These are phyloP conservation scores for Populus alba DNA, from an alignment of 345 rosid species.

Conservation along the genomic window DNA sequence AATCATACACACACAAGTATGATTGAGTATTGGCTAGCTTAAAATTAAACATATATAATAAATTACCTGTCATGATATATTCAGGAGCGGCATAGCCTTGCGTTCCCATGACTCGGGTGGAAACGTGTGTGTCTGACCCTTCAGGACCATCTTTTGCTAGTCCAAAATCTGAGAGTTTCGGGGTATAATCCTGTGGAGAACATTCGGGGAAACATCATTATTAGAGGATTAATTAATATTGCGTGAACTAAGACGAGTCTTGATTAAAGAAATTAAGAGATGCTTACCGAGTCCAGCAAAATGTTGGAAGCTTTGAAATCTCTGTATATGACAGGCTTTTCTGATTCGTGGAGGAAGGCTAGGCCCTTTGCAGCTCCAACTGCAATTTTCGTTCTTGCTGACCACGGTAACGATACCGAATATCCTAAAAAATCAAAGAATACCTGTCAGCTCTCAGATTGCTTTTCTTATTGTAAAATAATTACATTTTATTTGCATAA, in stretches of 20 bases:
- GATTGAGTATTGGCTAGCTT: background rate
- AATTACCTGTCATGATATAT: slow-evolving; percentile 81
- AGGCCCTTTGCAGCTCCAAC: slow-evolving; percentile 91
- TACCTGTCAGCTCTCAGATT: background rate
- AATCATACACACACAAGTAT: too few species aligned
- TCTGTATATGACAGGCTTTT: slow-evolving; percentile 84
- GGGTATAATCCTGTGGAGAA: slow-evolving; percentile 58
- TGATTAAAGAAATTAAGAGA: background rate
- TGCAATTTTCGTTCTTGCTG: slow-evolving; percentile 88
- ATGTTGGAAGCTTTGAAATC: slow-evolving; percentile 93
- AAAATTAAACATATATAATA: background rate
- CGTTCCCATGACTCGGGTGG: slow-evolving; percentile 92
- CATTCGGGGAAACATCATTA: background rate
- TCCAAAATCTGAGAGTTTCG: slow-evolving; percentile 87
- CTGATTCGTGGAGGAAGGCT: slow-evolving; percentile 77
- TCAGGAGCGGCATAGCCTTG: slow-evolving; percentile 97
- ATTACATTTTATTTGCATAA: too few species aligned
- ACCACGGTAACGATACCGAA: slow-evolving; percentile 78
- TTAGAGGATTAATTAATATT: background rate
- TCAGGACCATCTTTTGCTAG: slow-evolving; percentile 93
- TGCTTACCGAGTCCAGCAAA: slow-evolving; percentile 73
- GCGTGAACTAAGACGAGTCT: background rate
- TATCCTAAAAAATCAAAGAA: slow-evolving; percentile 44
- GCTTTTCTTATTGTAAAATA: background rate
- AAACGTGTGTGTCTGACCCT: slow-evolving; percentile 90